Conservation (phyloP, 306 rosid species). For the Comarum palustre region DNA sequence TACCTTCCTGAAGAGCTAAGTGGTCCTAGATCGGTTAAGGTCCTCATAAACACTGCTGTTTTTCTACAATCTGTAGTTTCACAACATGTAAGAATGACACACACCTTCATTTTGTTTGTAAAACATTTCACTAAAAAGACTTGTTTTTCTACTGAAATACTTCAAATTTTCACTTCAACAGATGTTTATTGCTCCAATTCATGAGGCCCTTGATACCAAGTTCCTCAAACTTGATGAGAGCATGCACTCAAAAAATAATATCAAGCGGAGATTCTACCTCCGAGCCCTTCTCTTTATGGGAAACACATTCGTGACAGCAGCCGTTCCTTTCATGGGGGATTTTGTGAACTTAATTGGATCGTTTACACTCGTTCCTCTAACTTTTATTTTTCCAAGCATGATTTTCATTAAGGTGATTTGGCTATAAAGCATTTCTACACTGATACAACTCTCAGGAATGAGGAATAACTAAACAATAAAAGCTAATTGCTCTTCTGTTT, state of each 20-base stretch:
- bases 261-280: slow-evolving; percentile 35
- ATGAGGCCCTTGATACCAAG: slow-evolving; percentile 48
- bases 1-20: slow-evolving; percentile 46
- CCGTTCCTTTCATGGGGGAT: slow-evolving; percentile 59
- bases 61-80: slow-evolving; percentile 50
- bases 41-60: slow-evolving; percentile 36
- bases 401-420: slow-evolving; percentile 48
- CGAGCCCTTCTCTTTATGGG: slow-evolving; percentile 30
- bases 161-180: slow-evolving; percentile 10
- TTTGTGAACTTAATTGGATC: slow-evolving; percentile 57
- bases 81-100: slow-evolving; percentile 40
- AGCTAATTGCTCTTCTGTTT: not conserved
- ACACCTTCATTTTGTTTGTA: not conserved
- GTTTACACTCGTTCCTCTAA: slow-evolving; percentile 47
- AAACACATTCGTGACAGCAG: slow-evolving; percentile 46
- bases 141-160: not conserved
- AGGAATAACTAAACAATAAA: not conserved
- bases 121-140: not conserved
- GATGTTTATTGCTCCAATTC: slow-evolving; percentile 53
- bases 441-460: not conserved
- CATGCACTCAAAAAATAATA: slow-evolving; percentile 43
- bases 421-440: not conserved
- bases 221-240: slow-evolving; percentile 34
- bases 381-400: slow-evolving; percentile 62
- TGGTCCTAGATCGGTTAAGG: slow-evolving; percentile 51